Conservation (phyloP, 495 filamentous ascomycete species). For the Penicillium nucicola region DNA sequence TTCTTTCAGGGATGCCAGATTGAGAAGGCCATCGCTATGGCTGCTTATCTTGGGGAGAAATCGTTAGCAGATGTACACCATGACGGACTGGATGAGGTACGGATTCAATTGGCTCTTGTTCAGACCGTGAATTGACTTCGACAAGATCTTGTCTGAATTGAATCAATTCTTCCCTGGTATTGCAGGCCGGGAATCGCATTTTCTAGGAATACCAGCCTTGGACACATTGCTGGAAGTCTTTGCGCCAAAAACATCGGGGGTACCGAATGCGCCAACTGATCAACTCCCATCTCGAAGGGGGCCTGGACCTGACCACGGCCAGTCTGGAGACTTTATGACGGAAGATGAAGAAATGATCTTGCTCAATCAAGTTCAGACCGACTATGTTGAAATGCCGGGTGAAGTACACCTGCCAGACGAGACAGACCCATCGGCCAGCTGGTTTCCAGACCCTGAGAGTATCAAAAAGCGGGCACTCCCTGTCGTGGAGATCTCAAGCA, state of each 20-base stretch:
- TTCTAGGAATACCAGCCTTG: constrained; percentile 44
- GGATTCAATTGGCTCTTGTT: constrained; percentile 15
- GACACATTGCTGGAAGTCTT: constrained; percentile 50
- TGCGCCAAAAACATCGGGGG: constrained; percentile 16
- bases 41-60: constrained; percentile 52
- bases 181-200: constrained; percentile 1
- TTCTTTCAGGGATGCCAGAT: constrained; percentile 10
- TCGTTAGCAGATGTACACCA: constrained; percentile 64
- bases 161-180: constrained; percentile 20
- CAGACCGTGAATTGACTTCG: constrained; percentile 3
- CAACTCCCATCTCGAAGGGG: background rate
- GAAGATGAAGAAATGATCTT: constrained; percentile 22
- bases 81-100: constrained; percentile 63
- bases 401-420: constrained; percentile 4
- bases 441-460: constrained; percentile 7
- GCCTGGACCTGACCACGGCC: background rate
- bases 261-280: background rate
- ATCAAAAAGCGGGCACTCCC: constrained; percentile 30
- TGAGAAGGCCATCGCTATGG: constrained; percentile 26
- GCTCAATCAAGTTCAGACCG: background rate
- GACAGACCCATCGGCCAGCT: constrained; percentile 1
- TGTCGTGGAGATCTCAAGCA: constrained; percentile 57
- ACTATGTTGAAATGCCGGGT: background rate
- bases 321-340: background rate
- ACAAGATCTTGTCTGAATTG: constrained; percentile 47